Evolutionary conservation across 768 basidiomycete genomes (phyloP).

Genomic region (Sporobolomyces phaffii): DNA sequence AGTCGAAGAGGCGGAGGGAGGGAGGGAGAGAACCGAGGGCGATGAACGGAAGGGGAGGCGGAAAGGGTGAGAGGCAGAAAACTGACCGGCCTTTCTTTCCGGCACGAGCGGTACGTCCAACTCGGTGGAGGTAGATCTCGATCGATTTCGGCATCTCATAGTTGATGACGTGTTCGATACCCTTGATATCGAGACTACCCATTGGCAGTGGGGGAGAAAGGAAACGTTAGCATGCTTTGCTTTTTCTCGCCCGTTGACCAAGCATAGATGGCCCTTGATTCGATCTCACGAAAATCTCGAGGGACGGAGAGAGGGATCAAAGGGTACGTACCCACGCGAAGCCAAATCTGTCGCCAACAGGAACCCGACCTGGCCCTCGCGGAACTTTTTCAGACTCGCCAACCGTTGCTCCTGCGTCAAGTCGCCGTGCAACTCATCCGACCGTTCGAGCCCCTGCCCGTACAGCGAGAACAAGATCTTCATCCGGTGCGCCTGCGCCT

Average conservation of each 20-base stretch:
- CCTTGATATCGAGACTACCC: conserved; percentile 90
- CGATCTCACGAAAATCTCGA: too few relatives aligned
- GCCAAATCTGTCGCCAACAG: conserved; percentile 95
- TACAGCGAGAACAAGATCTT: conserved; percentile 82
- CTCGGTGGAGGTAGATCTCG: conserved; percentile 86
- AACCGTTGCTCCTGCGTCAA: conserved; percentile 95
- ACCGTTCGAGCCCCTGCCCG: conserved; percentile 47
- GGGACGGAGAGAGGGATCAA: neutral
- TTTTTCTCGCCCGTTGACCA: too few relatives aligned
- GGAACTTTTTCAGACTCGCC: conserved; percentile 74
- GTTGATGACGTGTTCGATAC: conserved; percentile 94
- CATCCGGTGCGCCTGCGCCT: conserved; percentile 95
- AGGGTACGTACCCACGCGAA: conserved; percentile 48
- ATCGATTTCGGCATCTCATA: conserved; percentile 96
- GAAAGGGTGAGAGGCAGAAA: neutral
- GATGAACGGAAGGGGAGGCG: neutral
- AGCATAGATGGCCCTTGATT: too few relatives aligned
- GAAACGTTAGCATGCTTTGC: too few relatives aligned
- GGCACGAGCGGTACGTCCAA: conserved; percentile 52
- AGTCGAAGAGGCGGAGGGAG: too few relatives aligned
- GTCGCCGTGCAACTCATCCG: conserved; percentile 87
- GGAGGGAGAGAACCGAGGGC: neutral
- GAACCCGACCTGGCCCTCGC: conserved; percentile 79
- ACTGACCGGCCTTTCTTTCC: conserved; percentile 82
- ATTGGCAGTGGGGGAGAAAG: too few relatives aligned